Conservation (phyloP, 1,139 yeast species). For the Blastobotrys ciferrii region DNA sequence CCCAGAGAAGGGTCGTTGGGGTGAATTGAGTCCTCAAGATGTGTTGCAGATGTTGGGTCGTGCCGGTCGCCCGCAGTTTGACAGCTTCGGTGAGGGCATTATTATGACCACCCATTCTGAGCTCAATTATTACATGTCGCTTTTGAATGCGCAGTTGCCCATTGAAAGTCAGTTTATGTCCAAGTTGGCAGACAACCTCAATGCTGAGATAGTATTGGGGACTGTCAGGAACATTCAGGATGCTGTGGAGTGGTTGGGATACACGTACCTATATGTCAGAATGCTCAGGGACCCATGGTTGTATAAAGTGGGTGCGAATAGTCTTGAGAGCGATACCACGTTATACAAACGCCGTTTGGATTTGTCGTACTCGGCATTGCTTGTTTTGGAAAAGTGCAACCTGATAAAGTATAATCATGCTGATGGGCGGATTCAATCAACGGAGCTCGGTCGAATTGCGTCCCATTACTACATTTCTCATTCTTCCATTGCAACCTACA, state of each 20-base stretch:
- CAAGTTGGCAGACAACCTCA: conserved; percentile 67
- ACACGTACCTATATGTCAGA: conserved; percentile 76
- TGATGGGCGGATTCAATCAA: conserved; percentile 51
- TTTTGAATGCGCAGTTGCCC: conserved; percentile 85
- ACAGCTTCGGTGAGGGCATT: conserved; percentile 89
- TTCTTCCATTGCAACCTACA: conserved; percentile 63
- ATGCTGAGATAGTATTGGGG: conserved; percentile 86
- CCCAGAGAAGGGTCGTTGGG: conserved; percentile 88
- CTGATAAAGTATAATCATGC: conserved; percentile 57
- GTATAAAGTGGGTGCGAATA: conserved; percentile 71
- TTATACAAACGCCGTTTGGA: conserved; percentile 58
- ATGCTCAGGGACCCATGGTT: conserved; percentile 72
- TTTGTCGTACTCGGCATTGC: conserved; percentile 73
- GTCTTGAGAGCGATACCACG: conserved; percentile 50
- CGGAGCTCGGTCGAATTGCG: conserved; percentile 82
- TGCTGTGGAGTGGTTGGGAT: conserved; percentile 75
- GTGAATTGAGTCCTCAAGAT: conserved; percentile 88
- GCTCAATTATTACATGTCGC: conserved; percentile 82
- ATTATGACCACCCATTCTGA: conserved; percentile 87
- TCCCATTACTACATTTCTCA: conserved; percentile 83
- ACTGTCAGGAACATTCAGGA: conserved; percentile 59
- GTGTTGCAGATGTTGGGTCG: conserved; percentile 92
- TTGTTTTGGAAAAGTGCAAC: conserved; percentile 51
- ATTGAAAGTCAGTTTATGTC: conserved; percentile 85
- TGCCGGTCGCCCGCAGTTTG: conserved; percentile 96